Conservation (phyloP, 768 basidiomycete genomes). For the Cyclocybe cylindracea region DNA sequence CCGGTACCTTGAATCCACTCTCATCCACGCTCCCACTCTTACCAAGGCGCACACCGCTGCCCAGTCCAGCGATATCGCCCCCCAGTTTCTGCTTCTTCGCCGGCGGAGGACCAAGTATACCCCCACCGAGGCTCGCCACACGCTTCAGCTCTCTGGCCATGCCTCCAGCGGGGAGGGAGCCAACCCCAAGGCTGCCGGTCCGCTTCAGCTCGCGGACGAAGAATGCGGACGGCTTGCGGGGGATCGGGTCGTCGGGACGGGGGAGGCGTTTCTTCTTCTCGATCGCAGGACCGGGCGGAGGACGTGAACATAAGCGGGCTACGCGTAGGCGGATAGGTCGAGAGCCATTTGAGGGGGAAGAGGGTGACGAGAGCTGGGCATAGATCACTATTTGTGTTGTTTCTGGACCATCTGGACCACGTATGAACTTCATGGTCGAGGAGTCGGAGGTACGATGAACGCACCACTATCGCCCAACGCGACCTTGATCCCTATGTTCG, state of each 20-base stretch:
- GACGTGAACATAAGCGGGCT: constrained; percentile 54
- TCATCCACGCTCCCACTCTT: constrained; percentile 20
- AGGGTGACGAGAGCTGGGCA: constrained; percentile 34
- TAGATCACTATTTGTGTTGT: constrained; percentile 66
- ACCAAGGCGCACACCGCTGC: constrained; percentile 37
- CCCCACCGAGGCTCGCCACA: constrained; percentile 26
- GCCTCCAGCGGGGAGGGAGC: not conserved
- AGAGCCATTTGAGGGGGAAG: constrained; percentile 13
- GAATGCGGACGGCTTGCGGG: constrained; percentile 60
- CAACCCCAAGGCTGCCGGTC: constrained; percentile 15
- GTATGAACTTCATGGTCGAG: not conserved
- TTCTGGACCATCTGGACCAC: constrained; percentile 58
- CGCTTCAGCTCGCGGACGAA: constrained; percentile 28
- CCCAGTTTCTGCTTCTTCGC: constrained; percentile 35
- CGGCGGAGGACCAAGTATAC: constrained; percentile 13
- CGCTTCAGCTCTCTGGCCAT: constrained; percentile 28
- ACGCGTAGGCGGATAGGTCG: constrained; percentile 48
- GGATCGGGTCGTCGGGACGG: constrained; percentile 78
- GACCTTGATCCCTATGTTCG: constrained; percentile 62
- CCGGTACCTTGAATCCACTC: constrained; percentile 52
- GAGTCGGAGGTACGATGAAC: constrained; percentile 16
- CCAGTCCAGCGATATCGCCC: constrained; percentile 31
- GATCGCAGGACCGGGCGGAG: constrained; percentile 32
- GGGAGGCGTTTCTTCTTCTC: constrained; percentile 30
- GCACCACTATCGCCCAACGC: constrained; percentile 70